phyloP scores from a whole-genome alignment of 1,139 yeast species.

The Chernovozyma sophiae-reginae region DNA sequence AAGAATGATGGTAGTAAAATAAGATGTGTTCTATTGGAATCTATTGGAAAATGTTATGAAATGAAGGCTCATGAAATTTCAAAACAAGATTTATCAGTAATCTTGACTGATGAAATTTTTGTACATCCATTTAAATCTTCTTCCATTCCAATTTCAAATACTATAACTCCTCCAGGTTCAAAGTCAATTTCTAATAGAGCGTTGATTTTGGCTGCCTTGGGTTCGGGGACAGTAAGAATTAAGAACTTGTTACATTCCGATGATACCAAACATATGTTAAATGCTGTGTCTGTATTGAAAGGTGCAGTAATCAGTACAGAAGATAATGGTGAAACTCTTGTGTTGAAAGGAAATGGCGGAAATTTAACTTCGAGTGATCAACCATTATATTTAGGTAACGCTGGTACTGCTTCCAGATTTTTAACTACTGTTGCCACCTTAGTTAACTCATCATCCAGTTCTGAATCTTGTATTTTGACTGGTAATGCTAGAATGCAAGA shows the following conservation, averaged over 20 bases:
- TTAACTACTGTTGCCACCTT: conserved; percentile 87
- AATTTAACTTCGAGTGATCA: conserved; percentile 52
- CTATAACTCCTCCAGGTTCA: conserved; percentile 89
- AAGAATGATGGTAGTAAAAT: conserved; percentile 92
- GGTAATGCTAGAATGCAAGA: conserved; percentile 98
- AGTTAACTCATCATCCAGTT: conserved; percentile 44
- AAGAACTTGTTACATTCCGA: conserved; percentile 89
- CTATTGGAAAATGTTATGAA: conserved; percentile 87
- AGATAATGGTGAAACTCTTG: conserved; percentile 85
- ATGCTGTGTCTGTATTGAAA: conserved; percentile 71
- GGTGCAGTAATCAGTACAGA: conserved; percentile 82
- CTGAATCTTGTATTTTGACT: conserved; percentile 58
- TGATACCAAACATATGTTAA: conserved; percentile 92
- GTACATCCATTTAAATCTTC: conserved; percentile 52
- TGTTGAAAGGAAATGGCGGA: conserved; percentile 87
- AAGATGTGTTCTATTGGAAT: conserved; percentile 77
- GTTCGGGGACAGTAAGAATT: conserved; percentile 77
- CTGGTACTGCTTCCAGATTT: conserved; percentile 97
- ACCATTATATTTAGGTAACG: conserved; percentile 83
- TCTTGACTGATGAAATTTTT: conserved; percentile 76
- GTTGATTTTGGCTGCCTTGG: conserved; percentile 85
- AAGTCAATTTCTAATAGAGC: conserved; percentile 97
- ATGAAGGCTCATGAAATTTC: conserved; percentile 80
- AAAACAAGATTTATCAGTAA: conserved; percentile 75
- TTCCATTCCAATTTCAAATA: conserved; percentile 39